phyloP scores from a whole-genome alignment of 208 protist species.

The Leishmania lainsoni region DNA sequence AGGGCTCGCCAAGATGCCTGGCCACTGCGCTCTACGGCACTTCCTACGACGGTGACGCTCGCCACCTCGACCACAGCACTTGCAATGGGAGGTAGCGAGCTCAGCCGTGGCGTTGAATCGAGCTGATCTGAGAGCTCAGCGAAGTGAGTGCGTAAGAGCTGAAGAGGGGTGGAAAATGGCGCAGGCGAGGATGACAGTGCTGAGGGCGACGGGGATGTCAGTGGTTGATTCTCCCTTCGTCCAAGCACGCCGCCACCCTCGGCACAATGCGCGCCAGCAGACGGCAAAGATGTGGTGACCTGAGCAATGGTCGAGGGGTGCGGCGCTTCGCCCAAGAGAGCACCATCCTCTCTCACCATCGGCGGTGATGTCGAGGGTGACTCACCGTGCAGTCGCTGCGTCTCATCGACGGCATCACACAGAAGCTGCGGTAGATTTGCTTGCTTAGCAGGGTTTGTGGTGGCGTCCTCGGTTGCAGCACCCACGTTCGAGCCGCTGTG shows the following conservation, averaged over 20 bases:
- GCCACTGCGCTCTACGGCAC: background rate
- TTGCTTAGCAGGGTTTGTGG: background rate
- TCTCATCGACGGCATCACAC: conserved; percentile 7
- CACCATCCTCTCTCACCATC: background rate
- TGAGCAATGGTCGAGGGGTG: background rate
- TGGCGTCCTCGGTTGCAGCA: background rate
- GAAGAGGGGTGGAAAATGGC: conserved; percentile 3
- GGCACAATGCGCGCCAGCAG: background rate
- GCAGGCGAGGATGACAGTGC: background rate
- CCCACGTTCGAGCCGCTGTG: background rate
- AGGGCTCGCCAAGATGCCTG: background rate
- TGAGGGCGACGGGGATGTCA: background rate
- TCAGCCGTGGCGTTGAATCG: conserved; percentile 27
- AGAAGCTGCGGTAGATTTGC: background rate
- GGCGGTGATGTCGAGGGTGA: background rate
- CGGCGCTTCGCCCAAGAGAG: background rate
- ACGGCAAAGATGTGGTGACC: background rate
- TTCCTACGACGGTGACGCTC: background rate
- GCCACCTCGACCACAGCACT: background rate
- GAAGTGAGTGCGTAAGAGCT: conserved; percentile 6
- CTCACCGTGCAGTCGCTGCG: conserved; percentile 28
- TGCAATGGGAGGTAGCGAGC: background rate
- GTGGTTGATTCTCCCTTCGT: background rate
- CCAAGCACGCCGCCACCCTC: background rate
- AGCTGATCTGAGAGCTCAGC: conserved; percentile 5